Percentiles rank a stretch among this genome's conserved stretches.
These are phyloP conservation scores for Cylindrodendrum hubeiense DNA, from an alignment of 2,329 filamentous ascomycete species.

Conservation along the genomic window DNA sequence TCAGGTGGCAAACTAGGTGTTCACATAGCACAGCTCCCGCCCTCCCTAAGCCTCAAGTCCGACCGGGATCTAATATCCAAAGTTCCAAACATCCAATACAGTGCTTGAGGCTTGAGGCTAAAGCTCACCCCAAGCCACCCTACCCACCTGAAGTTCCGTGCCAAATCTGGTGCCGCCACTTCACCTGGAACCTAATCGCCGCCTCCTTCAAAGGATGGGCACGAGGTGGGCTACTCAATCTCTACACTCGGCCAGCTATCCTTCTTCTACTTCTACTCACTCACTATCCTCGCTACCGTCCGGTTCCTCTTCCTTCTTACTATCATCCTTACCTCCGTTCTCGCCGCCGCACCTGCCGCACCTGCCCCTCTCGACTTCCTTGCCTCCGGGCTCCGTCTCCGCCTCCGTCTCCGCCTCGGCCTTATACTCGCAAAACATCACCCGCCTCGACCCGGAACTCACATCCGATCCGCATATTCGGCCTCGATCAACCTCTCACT, in stretches of 20 bases:
- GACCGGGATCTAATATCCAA: background rate
- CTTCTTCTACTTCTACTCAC: background rate
- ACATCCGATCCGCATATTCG: conserved; percentile 5
- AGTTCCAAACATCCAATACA: background rate
- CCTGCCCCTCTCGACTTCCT: background rate
- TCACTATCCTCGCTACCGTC: background rate
- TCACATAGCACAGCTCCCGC: background rate
- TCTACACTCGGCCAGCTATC: conserved; percentile 12
- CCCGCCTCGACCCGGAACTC: conserved; percentile 3
- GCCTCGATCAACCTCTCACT: conserved; percentile 6
- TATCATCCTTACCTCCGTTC: background rate
- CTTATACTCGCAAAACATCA: background rate
- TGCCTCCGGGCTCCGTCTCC: background rate
- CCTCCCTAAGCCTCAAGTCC: background rate
- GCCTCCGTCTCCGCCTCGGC: background rate
- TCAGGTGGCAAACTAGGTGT: background rate
- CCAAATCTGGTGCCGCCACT: conserved; percentile 1
- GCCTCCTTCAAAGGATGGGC: conserved; percentile 21
- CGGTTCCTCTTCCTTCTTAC: background rate
- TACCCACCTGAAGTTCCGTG: background rate
- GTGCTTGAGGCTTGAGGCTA: background rate
- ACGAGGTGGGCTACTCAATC: conserved; percentile 20
- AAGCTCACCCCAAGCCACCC: background rate
- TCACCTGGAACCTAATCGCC: background rate
- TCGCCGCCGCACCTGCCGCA: conserved; percentile 4